phyloP scores from a whole-genome alignment of 192 early-diverging fungal genomes.

The Backusella morwellensis region DNA sequence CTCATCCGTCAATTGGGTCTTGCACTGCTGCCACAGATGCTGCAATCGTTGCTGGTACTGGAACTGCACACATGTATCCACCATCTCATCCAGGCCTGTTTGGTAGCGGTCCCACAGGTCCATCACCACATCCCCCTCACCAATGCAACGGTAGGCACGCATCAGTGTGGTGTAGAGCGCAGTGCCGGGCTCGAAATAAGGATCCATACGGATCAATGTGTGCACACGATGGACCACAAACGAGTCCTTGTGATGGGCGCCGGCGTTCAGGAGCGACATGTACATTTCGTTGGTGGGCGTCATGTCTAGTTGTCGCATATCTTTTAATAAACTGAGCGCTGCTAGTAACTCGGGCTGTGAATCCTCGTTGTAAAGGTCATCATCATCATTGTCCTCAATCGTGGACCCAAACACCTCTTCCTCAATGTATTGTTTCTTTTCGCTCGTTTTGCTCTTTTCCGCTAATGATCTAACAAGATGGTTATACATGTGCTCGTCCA shows the following conservation, averaged over 20 bases:
- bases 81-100: not conserved
- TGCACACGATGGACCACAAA: constrained; percentile 28
- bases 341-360: not conserved
- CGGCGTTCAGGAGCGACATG: not conserved
- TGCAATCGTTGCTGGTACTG: not conserved
- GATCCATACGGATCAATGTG: constrained; percentile 34
- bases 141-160: constrained; percentile 28
- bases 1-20: not conserved
- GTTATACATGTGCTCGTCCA: constrained; percentile 6
- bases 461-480: not conserved
- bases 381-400: constrained; percentile 1
- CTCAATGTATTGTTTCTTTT: not conserved
- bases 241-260: not conserved
- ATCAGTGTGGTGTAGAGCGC: constrained; percentile 27
- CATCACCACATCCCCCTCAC: constrained; percentile 21
- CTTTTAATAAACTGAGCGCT: constrained; percentile 18
- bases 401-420: constrained; percentile 2
- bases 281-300: not conserved
- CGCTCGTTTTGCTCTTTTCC: not conserved
- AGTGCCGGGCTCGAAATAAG: constrained; percentile 25
- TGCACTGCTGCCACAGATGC: constrained; percentile 25
- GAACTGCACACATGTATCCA: constrained; percentile 28
- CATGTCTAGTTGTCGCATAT: constrained; percentile 22
- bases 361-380: not conserved
- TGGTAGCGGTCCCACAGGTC: constrained; percentile 27